Percentiles rank a stretch among this genome's conserved stretches.
Evolutionary conservation across 169 alveolate genomes (phyloP).

Genomic region (Plasmodium chabaudi): DNA sequence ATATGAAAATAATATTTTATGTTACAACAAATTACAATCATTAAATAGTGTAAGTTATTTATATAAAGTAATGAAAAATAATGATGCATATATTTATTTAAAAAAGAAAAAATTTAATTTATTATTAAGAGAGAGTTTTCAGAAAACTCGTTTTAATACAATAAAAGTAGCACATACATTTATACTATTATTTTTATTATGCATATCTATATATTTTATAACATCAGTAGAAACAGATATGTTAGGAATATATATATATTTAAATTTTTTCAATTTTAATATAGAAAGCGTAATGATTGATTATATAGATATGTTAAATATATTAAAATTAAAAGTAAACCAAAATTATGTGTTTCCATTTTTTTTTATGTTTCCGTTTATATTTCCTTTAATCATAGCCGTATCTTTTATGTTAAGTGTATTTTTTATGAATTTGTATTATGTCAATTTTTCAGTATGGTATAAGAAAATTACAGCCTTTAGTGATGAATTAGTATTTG

Average conservation of each 20-base stretch:
- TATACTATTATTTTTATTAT: constrained; percentile 20
- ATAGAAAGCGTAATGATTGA: constrained; percentile 57
- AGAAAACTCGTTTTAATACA: background rate
- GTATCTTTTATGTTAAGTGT: constrained; percentile 38
- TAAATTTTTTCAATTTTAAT: constrained; percentile 59
- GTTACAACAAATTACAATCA: constrained; percentile 44
- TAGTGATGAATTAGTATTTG: constrained; percentile 34
- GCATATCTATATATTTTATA: constrained; percentile 42
- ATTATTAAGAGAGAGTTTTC: constrained; percentile 13
- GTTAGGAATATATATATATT: constrained; percentile 53
- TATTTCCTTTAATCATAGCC: constrained; percentile 31
- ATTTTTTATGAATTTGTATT: constrained; percentile 53
- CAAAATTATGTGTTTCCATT: constrained; percentile 39
- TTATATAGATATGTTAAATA: constrained; percentile 64
- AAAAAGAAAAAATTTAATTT: constrained; percentile 55
- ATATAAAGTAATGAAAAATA: constrained; percentile 45
- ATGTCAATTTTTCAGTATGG: constrained; percentile 29
- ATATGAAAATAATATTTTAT: constrained; percentile 18
- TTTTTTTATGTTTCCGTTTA: constrained; percentile 59
- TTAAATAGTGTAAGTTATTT: constrained; percentile 25
- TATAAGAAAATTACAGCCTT: constrained; percentile 25
- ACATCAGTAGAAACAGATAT: constrained; percentile 27
- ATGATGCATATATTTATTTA: constrained; percentile 69
- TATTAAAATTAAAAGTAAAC: constrained; percentile 31
- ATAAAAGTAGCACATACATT: constrained; percentile 31